phyloP scores from a whole-genome alignment of 2,329 filamentous ascomycete genomes.

The Pseudogymnoascus sp. region DNA sequence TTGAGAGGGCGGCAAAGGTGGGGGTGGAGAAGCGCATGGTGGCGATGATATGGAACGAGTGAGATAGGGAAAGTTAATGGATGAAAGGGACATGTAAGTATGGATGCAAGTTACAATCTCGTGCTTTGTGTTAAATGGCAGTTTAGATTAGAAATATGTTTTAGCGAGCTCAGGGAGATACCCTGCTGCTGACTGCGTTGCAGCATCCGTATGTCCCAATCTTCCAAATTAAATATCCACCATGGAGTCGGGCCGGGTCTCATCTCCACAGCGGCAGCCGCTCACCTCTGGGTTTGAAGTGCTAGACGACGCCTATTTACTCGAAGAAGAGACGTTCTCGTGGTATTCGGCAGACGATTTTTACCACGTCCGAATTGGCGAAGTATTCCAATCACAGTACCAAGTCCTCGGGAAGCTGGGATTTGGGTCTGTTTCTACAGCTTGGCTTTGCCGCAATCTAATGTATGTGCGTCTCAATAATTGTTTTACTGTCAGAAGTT shows the following conservation, averaged over 20 bases:
- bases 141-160: too few species aligned
- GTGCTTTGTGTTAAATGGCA: not conserved
- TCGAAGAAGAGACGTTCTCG: constrained; percentile 25
- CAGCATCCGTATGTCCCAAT: not conserved
- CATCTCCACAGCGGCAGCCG: not conserved
- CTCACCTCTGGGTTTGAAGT: not conserved
- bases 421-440: constrained; percentile 22
- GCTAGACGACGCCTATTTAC: constrained; percentile 9
- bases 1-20: not conserved
- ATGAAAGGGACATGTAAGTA: too few species aligned
- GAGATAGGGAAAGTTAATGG: not conserved
- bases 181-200: not conserved
- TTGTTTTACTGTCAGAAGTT: not conserved
- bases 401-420: constrained; percentile 27
- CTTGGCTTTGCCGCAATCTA: constrained; percentile 23
- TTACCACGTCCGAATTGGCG: constrained; percentile 25
- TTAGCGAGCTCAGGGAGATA: not conserved
- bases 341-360: constrained; percentile 22
- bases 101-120: not conserved
- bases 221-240: not conserved
- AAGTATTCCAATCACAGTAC: constrained; percentile 23
- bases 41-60: not conserved
- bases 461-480: constrained; percentile 14
- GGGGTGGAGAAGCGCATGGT: not conserved
- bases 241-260: not conserved